Evolutionary conservation across 805 yeast genomes (phyloP).

Genomic region (Ogataea degrootiae): DNA sequence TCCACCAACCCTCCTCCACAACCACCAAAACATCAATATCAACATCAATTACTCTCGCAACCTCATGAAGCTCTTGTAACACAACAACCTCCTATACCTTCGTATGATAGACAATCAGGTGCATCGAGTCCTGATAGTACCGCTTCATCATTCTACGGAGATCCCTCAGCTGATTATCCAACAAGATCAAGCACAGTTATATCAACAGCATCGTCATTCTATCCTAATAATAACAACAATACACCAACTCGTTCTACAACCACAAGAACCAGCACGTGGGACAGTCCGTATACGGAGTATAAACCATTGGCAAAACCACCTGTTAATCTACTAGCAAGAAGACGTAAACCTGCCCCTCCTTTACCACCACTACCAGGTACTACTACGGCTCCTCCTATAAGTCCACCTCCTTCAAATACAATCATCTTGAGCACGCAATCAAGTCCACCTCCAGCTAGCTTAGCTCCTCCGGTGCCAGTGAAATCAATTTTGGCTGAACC

Average conservation of each 20-base stretch:
- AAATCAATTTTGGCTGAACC: too few species aligned
- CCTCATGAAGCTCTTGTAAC: too few species aligned
- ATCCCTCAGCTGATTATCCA: neutral
- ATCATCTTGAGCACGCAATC: neutral
- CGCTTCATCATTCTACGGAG: neutral
- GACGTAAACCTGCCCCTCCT: constrained; percentile 15
- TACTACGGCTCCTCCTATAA: constrained; percentile 8
- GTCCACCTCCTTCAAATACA: neutral
- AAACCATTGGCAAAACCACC: constrained; percentile 14
- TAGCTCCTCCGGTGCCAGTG: neutral
- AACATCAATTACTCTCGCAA: neutral
- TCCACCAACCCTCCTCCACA: neutral
- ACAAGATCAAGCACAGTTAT: neutral
- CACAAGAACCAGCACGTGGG: neutral
- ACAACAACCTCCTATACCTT: neutral
- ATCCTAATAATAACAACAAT: neutral
- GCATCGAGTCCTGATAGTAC: neutral
- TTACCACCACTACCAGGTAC: neutral
- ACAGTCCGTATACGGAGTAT: constrained; percentile 2
- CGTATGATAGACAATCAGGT: neutral
- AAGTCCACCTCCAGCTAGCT: neutral
- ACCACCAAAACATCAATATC: neutral
- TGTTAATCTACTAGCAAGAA: constrained; percentile 7
- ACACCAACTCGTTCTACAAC: neutral
- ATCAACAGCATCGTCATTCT: neutral